A percentile compares a stretch with the other conserved stretches of the same genome.
These are phyloP conservation scores for Drechslerella dactyloides DNA, from an alignment of 2,329 filamentous ascomycete species.

Conservation along the genomic window DNA sequence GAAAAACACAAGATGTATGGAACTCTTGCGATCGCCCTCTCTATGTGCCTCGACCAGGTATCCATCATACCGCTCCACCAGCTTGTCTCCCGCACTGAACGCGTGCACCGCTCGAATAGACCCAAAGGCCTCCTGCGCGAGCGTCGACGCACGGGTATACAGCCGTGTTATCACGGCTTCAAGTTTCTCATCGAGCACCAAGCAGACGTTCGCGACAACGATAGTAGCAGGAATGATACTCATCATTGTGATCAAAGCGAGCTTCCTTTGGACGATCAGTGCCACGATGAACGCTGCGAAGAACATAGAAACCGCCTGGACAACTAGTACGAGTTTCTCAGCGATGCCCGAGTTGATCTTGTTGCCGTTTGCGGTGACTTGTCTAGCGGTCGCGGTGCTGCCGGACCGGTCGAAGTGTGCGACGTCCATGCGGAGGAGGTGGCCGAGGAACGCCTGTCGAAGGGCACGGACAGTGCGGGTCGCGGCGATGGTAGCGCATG, in stretches of 20 bases:
- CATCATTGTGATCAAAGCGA: slow-evolving; percentile 66
- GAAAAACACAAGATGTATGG: slow-evolving; percentile 58
- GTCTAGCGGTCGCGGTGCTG: slow-evolving; percentile 22
- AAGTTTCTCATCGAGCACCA: slow-evolving; percentile 66
- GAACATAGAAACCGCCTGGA: slow-evolving; percentile 66
- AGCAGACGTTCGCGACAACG: slow-evolving; percentile 61
- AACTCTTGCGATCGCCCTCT: slow-evolving; percentile 63
- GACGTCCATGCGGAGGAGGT: slow-evolving; percentile 70
- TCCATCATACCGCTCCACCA: slow-evolving; percentile 63
- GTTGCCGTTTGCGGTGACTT: slow-evolving; percentile 70
- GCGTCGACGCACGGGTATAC: slow-evolving; percentile 66
- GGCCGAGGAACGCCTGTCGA: slow-evolving; percentile 69
- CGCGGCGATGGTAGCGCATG: slow-evolving; percentile 63
- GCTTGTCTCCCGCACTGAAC: slow-evolving; percentile 67
- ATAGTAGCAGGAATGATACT: slow-evolving; percentile 66
- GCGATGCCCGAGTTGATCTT: slow-evolving; percentile 67
- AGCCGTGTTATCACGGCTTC: slow-evolving; percentile 61
- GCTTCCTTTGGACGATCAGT: slow-evolving; percentile 66
- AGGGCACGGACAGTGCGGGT: slow-evolving; percentile 63
- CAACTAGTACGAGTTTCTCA: slow-evolving; percentile 63
- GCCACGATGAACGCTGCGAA: slow-evolving; percentile 65
- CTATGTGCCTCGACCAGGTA: slow-evolving; percentile 66
- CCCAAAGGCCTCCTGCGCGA: slow-evolving; percentile 68
- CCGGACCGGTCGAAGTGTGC: slow-evolving; percentile 69
- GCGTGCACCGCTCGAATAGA: slow-evolving; percentile 69